A percentile compares a stretch with the other conserved stretches of the same genome.
Evolutionary conservation across 2,329 filamentous ascomycete species (phyloP).

Genomic region (Claviceps fusiformis): DNA sequence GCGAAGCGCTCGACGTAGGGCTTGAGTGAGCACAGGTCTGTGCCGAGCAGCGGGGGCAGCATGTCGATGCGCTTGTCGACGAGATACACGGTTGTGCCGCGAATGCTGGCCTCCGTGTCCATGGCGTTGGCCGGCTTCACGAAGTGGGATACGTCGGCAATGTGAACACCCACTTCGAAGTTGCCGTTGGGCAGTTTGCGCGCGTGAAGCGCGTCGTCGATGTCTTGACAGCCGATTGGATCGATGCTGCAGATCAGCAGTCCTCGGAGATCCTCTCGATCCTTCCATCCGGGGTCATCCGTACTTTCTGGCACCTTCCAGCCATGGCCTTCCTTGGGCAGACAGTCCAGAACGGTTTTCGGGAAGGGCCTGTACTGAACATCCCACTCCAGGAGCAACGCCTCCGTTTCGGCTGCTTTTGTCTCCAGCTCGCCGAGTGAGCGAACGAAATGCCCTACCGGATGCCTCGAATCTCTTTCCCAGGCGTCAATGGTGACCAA

Average conservation of each 20-base stretch:
- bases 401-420: conserved; percentile 95
- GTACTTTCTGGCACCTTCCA: conserved; percentile 79
- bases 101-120: conserved; percentile 87
- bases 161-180: conserved; percentile 92
- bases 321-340: conserved; percentile 80
- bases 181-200: conserved; percentile 78
- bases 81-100: conserved; percentile 91
- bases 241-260: conserved; percentile 96
- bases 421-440: conserved; percentile 88
- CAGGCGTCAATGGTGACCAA: conserved; percentile 89
- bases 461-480: conserved; percentile 87
- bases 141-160: conserved; percentile 98
- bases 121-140: conserved; percentile 95
- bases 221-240: conserved; percentile 90
- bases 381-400: conserved; percentile 84
- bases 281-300: conserved; percentile 76
- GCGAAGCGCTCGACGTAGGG: conserved; percentile 92
- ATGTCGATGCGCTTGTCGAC: conserved; percentile 99
- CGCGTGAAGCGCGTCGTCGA: conserved; percentile 92
- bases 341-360: conserved; percentile 85
- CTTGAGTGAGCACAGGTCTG: conserved; percentile 90
- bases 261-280: conserved; percentile 68
- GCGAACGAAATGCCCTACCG: conserved; percentile 84
- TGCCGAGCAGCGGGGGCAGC: conserved; percentile 91
- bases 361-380: conserved; percentile 97